A percentile compares a stretch with the other conserved stretches of the same genome.
phyloP scores from a whole-genome alignment of 257 asterid species.

The Ocimum tenuiflorum region DNA sequence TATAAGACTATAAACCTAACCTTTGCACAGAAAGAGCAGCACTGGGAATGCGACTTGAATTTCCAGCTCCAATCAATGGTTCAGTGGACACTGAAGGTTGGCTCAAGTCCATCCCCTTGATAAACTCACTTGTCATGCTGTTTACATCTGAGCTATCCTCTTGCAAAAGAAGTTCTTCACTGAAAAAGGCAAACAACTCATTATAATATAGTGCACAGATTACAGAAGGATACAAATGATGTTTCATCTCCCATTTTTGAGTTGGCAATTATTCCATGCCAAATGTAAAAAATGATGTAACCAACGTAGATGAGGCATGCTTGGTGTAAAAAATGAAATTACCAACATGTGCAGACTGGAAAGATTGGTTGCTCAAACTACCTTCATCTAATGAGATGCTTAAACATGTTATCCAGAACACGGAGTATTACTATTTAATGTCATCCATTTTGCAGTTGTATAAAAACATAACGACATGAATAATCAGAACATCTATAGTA shows the following conservation, averaged over 20 bases:
- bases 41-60: slow-evolving; percentile 17
- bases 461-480: not conserved
- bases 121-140: slow-evolving; percentile 57
- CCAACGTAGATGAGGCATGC: not conserved
- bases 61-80: too few species aligned
- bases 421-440: not conserved
- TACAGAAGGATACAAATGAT: not conserved
- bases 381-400: not conserved
- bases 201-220: slow-evolving; percentile 5
- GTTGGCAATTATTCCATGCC: not conserved
- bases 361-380: slow-evolving; percentile 1
- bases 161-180: slow-evolving; percentile 91
- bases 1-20: slow-evolving; percentile 32
- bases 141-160: slow-evolving; percentile 70
- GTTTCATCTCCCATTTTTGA: not conserved
- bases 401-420: not conserved
- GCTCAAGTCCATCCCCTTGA: slow-evolving; percentile 58
- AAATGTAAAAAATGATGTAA: not conserved
- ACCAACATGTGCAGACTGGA: too few species aligned
- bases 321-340: not conserved
- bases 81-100: slow-evolving; percentile 27
- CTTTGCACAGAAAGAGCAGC: slow-evolving; percentile 45
- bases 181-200: slow-evolving; percentile 29
- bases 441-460: slow-evolving; percentile 10
- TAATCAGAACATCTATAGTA: not conserved